Percentiles rank a stretch among this genome's conserved stretches.
These are phyloP conservation scores for Mrakia gelida DNA, from an alignment of 768 basidiomycete genomes.

Conservation along the genomic window DNA sequence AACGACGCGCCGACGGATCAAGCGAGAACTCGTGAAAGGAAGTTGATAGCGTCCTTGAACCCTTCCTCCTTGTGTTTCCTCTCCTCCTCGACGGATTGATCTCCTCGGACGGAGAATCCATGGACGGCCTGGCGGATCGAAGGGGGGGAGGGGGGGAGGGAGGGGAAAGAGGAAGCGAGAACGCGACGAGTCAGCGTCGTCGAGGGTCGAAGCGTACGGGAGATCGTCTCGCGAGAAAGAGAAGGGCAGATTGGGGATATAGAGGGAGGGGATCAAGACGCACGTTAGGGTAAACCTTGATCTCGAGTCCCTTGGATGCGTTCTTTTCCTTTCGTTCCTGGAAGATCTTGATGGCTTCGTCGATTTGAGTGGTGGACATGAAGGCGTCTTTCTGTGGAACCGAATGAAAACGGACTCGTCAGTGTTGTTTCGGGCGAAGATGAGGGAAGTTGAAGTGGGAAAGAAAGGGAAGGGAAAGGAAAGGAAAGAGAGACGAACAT, in stretches of 20 bases:
- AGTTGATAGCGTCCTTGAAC: constrained; percentile 37
- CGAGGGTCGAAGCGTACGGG: too few relatives aligned
- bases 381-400: constrained; percentile 27
- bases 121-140: constrained; percentile 35
- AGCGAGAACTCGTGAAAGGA: constrained; percentile 35
- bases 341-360: constrained; percentile 36
- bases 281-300: constrained; percentile 19
- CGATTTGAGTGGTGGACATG: constrained; percentile 35
- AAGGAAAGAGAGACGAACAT: background rate
- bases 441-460: background rate
- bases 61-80: constrained; percentile 42
- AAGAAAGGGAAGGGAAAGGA: background rate
- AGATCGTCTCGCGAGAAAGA: background rate
- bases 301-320: background rate
- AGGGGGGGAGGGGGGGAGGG: background rate
- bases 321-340: constrained; percentile 34
- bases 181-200: background rate
- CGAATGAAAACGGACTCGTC: constrained; percentile 35
- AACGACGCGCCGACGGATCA: too few relatives aligned
- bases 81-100: constrained; percentile 38
- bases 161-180: constrained; percentile 8
- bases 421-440: background rate
- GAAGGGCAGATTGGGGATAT: background rate
- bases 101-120: constrained; percentile 44
- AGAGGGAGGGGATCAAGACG: background rate